phyloP scores from a whole-genome alignment of 441 rosid species.

The Pelargonium cotyledonis region DNA sequence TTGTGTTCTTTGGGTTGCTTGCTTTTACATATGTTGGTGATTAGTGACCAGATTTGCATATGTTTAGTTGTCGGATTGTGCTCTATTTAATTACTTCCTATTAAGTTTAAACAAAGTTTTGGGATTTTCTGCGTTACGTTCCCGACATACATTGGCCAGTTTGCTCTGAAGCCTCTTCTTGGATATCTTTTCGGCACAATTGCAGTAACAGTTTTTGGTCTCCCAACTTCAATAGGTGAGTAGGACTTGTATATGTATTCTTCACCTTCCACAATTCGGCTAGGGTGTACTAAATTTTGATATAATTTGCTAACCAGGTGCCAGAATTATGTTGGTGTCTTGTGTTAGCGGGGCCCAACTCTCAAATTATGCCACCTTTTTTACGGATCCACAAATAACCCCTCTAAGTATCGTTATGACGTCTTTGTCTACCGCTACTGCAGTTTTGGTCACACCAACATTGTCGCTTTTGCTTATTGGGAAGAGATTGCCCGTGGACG shows the following conservation, averaged over 20 bases:
- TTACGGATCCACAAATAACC: slow-evolving; percentile 73
- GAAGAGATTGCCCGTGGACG: slow-evolving; percentile 81
- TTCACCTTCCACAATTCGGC: slow-evolving; percentile 5
- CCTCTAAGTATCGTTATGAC: slow-evolving; percentile 94
- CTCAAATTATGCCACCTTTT: slow-evolving; percentile 81
- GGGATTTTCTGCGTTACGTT: no score
- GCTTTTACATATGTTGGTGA: no score
- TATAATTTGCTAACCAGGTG: slow-evolving; percentile 41
- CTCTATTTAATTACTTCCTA: no score
- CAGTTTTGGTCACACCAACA: slow-evolving; percentile 66
- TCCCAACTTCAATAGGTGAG: slow-evolving; percentile 71
- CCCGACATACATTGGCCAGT: slow-evolving; percentile 82
- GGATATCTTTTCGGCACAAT: slow-evolving; percentile 68
- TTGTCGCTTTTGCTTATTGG: slow-evolving; percentile 83
- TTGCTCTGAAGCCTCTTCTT: slow-evolving; percentile 67
- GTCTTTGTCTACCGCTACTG: slow-evolving; percentile 80
- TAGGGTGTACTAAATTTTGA: slow-evolving; percentile 15
- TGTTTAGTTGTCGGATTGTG: no score
- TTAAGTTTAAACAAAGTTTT: no score
- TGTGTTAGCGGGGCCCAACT: slow-evolving; percentile 97
- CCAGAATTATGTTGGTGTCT: slow-evolving; percentile 87
- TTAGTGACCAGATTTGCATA: no score
- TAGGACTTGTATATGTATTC: slow-evolving; percentile 12
- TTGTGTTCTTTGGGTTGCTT: no score
- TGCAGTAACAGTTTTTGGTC: slow-evolving; percentile 50